phyloP scores from a whole-genome alignment of 257 asterid species.

The Linderniella brevidens region DNA sequence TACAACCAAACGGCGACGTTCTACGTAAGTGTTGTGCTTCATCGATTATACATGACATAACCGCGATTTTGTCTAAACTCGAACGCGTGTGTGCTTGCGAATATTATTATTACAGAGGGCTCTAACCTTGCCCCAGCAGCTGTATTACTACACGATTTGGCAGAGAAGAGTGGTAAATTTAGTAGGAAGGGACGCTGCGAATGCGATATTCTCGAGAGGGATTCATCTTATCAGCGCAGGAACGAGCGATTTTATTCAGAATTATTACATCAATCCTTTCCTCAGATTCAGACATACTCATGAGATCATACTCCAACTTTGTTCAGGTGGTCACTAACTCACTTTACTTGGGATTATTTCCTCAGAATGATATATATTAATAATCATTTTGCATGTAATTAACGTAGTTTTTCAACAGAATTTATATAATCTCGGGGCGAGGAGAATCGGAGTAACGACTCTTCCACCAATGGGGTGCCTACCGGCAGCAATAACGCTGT shows the following conservation, averaged over 20 bases:
- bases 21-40: constrained; percentile 21
- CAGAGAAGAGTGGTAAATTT: not conserved
- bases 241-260: constrained; percentile 5
- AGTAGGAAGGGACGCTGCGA: not conserved
- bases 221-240: constrained; percentile 3
- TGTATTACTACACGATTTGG: constrained; percentile 2
- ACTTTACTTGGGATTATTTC: no score
- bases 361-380: no score
- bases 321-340: not conserved
- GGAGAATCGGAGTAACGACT: constrained; percentile 41
- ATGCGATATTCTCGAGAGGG: not conserved
- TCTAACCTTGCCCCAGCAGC: not conserved
- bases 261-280: constrained; percentile 4
- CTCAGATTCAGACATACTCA: constrained; percentile 1
- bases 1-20: constrained; percentile 48
- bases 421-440: constrained; percentile 28
- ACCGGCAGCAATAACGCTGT: constrained; percentile 46
- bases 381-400: not conserved
- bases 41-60: not conserved
- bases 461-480: constrained; percentile 54
- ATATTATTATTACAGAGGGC: constrained; percentile 1
- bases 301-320: not conserved
- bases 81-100: not conserved
- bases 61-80: not conserved
- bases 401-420: constrained; percentile 14